phyloP scores from a whole-genome alignment of 1,284 basidiomycete species.

The Ustilago bromivora region DNA sequence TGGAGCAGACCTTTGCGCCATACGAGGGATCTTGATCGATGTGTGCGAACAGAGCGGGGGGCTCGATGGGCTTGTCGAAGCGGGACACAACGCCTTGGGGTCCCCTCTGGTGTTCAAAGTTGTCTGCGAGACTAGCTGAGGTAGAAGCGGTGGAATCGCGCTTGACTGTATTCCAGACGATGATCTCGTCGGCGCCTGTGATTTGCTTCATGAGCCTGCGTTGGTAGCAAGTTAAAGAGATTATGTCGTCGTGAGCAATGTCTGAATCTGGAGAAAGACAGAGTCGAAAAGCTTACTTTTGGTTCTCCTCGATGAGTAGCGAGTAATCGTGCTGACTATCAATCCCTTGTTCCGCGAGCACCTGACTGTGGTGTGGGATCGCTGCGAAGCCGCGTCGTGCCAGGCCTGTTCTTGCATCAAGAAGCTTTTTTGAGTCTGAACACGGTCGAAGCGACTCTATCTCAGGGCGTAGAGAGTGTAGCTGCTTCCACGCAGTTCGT shows the following conservation, averaged over 20 bases:
- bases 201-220: slow-evolving; percentile 25
- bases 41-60: slow-evolving; percentile 32
- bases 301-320: slow-evolving; percentile 28
- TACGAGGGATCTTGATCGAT: slow-evolving; percentile 33
- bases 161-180: slow-evolving; percentile 36
- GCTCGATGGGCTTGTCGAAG: slow-evolving; percentile 32
- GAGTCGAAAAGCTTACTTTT: neutral
- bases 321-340: slow-evolving; percentile 26
- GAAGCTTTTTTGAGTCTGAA: slow-evolving; percentile 11
- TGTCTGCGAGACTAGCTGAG: slow-evolving; percentile 25
- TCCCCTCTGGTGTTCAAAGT: slow-evolving; percentile 17
- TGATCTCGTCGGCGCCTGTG: slow-evolving; percentile 35
- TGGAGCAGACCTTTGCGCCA: slow-evolving; percentile 28
- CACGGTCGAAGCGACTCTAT: slow-evolving; percentile 8
- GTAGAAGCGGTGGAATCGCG: slow-evolving; percentile 24
- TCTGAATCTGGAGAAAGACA: neutral
- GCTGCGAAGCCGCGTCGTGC: slow-evolving; percentile 29
- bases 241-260: neutral
- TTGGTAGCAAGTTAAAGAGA: neutral
- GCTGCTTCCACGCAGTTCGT: slow-evolving; percentile 26
- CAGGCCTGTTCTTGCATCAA: neutral
- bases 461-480: slow-evolving; percentile 24
- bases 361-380: slow-evolving; percentile 19
- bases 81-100: slow-evolving; percentile 36
- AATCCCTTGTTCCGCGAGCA: slow-evolving; percentile 18